phyloP scores from a whole-genome alignment of 176 grass and related monocot species.

The Saccharum spontaneum region DNA sequence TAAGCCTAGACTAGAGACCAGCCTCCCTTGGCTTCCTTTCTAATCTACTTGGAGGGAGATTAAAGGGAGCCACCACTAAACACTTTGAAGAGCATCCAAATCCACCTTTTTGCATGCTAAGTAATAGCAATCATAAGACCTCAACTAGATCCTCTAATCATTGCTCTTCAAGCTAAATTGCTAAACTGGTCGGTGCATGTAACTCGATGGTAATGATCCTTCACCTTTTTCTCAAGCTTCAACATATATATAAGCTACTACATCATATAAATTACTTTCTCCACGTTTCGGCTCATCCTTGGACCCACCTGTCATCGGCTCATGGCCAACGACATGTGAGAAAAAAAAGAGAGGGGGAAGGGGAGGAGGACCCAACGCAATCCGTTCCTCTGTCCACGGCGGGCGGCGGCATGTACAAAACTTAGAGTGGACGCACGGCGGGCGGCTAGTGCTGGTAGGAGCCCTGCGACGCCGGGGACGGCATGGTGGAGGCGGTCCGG shows the following conservation, averaged over 20 bases:
- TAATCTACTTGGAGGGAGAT: background rate
- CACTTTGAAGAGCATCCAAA: background rate
- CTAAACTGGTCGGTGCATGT: background rate
- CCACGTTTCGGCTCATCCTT: background rate
- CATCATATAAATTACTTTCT: background rate
- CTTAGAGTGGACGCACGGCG: background rate
- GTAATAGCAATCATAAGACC: background rate
- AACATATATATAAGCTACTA: background rate
- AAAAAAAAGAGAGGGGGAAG: background rate
- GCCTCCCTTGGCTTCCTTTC: background rate
- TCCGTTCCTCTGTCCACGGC: conserved; percentile 15
- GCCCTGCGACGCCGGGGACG: conserved; percentile 47
- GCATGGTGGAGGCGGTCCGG: conserved; percentile 30
- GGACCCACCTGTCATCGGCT: background rate
- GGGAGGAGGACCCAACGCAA: background rate
- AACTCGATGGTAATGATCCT: background rate
- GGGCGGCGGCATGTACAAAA: conserved; percentile 46
- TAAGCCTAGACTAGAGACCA: background rate
- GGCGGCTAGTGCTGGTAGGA: background rate
- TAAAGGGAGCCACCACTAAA: background rate
- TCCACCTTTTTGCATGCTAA: background rate
- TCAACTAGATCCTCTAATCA: background rate
- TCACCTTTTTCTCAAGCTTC: background rate
- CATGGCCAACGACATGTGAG: background rate
- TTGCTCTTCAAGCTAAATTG: background rate